A percentile compares a stretch with the other conserved stretches of the same genome.
phyloP scores from a whole-genome alignment of 768 basidiomycete species.

The Leccinum rimulosum region DNA sequence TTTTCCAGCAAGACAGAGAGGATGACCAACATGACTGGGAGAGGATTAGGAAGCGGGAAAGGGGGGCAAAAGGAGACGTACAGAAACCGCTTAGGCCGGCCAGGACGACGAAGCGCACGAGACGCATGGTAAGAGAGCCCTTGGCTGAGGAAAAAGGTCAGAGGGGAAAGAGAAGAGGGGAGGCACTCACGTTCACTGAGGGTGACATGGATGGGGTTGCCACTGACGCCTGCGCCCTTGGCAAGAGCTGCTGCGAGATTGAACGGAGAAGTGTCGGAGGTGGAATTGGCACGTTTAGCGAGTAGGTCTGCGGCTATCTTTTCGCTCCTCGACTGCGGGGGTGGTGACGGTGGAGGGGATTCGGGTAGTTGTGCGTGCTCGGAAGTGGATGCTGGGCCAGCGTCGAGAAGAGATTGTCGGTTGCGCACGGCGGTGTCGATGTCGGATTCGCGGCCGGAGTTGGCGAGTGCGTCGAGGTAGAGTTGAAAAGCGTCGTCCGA shows the following conservation, averaged over 20 bases:
- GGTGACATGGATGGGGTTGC: constrained; percentile 74
- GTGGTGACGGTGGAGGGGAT: constrained; percentile 3
- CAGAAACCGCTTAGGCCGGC: constrained; percentile 62
- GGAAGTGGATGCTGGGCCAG: constrained; percentile 23
- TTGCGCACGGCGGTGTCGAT: constrained; percentile 65
- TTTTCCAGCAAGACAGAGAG: constrained; percentile 90
- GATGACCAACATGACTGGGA: constrained; percentile 74
- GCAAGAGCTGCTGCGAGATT: constrained; percentile 43
- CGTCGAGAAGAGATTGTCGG: constrained; percentile 60
- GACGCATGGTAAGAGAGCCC: constrained; percentile 60
- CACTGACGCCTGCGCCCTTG: constrained; percentile 41
- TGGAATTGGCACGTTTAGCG: constrained; percentile 22
- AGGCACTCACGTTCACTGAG: constrained; percentile 71
- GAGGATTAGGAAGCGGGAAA: constrained; percentile 4
- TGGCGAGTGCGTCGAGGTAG: constrained; percentile 69
- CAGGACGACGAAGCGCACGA: constrained; percentile 61
- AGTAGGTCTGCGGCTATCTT: constrained; percentile 43
- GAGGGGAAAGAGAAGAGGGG: not conserved
- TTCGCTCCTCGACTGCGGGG: constrained; percentile 36
- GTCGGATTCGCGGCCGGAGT: constrained; percentile 52
- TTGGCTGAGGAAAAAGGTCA: constrained; percentile 45
- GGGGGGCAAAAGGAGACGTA: constrained; percentile 35
- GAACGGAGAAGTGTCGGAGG: constrained; percentile 8
- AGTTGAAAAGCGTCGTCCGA: constrained; percentile 72
- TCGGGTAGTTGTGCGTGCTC: constrained; percentile 14